These are phyloP conservation scores for Kuraishia floccosa DNA, from an alignment of 805 yeast species.

Conservation along the genomic window DNA sequence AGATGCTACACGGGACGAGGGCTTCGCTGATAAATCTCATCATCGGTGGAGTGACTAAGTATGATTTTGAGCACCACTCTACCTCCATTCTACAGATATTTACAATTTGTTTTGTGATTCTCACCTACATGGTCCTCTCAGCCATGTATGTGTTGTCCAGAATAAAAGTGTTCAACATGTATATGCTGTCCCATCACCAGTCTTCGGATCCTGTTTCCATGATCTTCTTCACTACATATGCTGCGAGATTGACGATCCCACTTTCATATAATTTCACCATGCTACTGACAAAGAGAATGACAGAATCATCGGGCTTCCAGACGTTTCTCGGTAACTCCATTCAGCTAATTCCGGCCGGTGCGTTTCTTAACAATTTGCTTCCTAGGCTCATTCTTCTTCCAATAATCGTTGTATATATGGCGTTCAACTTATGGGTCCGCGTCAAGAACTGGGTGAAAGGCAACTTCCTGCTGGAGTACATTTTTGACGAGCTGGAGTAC, in stretches of 20 bases:
- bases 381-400: constrained; percentile 73
- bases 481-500: constrained; percentile 18
- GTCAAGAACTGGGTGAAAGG: constrained; percentile 25
- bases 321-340: constrained; percentile 67
- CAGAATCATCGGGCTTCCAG: constrained; percentile 41
- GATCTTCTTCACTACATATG: constrained; percentile 69
- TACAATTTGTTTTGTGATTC: constrained; percentile 29
- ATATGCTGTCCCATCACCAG: constrained; percentile 55
- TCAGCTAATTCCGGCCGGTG: constrained; percentile 64
- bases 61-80: background rate
- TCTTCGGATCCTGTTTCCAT: constrained; percentile 68
- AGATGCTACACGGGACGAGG: constrained; percentile 57
- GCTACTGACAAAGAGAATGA: constrained; percentile 29
- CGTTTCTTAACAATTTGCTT: constrained; percentile 58
- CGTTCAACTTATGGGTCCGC: constrained; percentile 57
- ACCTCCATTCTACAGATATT: constrained; percentile 16
- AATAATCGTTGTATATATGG: constrained; percentile 38
- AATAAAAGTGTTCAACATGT: constrained; percentile 62
- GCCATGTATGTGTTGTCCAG: constrained; percentile 57
- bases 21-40: constrained; percentile 48
- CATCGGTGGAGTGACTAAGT: constrained; percentile 6
- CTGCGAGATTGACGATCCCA: constrained; percentile 75
- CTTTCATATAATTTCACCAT: constrained; percentile 70
- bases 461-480: constrained; percentile 17
- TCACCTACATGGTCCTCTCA: constrained; percentile 59